Base-by-base conservation (phyloP, 257 asterid species). In the Ehretia macrophylla region DNA sequence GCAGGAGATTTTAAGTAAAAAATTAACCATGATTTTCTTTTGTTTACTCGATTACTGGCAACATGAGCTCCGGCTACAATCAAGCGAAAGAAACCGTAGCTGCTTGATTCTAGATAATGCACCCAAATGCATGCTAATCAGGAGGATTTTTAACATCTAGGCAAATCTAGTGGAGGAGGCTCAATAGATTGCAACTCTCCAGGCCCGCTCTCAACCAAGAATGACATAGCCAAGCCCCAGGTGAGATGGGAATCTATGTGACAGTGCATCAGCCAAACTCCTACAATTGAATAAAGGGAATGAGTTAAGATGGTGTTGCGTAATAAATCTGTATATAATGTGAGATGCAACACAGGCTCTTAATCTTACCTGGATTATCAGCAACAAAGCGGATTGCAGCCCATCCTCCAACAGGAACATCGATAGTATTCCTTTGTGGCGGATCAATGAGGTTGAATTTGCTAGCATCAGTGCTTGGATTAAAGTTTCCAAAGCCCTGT, bases 401-500 rank as follows among this genome's bases (percentile, higher is more conserved):
- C 93, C 93, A 84, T 14, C 93, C 93, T 6, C 89, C 94, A 3
- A 69, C 82, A 4, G 89, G 94, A 5, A 85, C 94, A 39, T 76
- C 82, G n/a, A 85, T 74, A 10, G 94, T 85, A 42, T 85, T 85
- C 40, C 89, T 56, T n/a, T 62, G 70, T 3, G 86, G 89, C 3
- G 94, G 94, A 66, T 85, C 94, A 14, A 65, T 58, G 4, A 85
- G 76, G 52, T 85, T 82, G 65, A 85, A 85, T 11, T 48, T 82
- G 0, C 76, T 58, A 13, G 85, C 32, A 18, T 85, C 94, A 4
- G 51, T 50, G 4, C 16, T 56, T 8, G 86, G 69, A 60, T 85
- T 70, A 51, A 62, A 85, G 76, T 85, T 85, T 1, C 94, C 89
- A 17, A 71, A 79, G 8, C 89, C 89, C 45, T 75, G 81, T 58